phyloP scores from a whole-genome alignment of 495 filamentous ascomycete genomes.

The Pseudoneurospora amorphoporcata region DNA sequence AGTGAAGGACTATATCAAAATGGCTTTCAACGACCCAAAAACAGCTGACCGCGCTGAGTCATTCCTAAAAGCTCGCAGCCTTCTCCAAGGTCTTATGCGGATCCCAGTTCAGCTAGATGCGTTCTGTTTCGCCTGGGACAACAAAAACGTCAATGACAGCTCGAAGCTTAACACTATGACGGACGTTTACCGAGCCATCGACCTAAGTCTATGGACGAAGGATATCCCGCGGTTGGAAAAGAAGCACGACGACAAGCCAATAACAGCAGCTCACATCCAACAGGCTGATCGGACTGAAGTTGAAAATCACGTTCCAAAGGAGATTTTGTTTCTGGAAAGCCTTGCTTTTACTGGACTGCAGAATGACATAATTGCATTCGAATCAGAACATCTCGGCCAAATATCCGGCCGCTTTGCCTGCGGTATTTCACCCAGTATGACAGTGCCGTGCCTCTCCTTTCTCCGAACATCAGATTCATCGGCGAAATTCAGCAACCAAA shows the following conservation, averaged over 20 bases:
- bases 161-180: conserved; percentile 30
- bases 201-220: conserved; percentile 29
- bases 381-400: conserved; percentile 9
- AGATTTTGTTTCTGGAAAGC: conserved; percentile 22
- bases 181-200: conserved; percentile 30
- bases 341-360: conserved; percentile 31
- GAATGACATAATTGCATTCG: conserved; percentile 28
- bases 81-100: conserved; percentile 29
- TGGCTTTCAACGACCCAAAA: conserved; percentile 7
- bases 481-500: conserved; percentile 3
- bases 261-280: not conserved
- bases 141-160: not conserved
- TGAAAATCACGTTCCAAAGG: conserved; percentile 8
- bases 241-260: conserved; percentile 9
- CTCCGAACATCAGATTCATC: conserved; percentile 21
- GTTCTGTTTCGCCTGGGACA: conserved; percentile 31
- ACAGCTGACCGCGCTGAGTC: conserved; percentile 16
- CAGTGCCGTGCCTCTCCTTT: conserved; percentile 23
- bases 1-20: conserved; percentile 20
- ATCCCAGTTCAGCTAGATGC: conserved; percentile 40
- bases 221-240: conserved; percentile 27
- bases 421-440: not conserved
- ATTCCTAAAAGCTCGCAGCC: conserved; percentile 23
- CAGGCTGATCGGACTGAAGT: conserved; percentile 1
- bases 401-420: conserved; percentile 12